Evolutionary conservation across 2,329 filamentous ascomycete species (phyloP).

Genomic region (Alternaria infectoria): DNA sequence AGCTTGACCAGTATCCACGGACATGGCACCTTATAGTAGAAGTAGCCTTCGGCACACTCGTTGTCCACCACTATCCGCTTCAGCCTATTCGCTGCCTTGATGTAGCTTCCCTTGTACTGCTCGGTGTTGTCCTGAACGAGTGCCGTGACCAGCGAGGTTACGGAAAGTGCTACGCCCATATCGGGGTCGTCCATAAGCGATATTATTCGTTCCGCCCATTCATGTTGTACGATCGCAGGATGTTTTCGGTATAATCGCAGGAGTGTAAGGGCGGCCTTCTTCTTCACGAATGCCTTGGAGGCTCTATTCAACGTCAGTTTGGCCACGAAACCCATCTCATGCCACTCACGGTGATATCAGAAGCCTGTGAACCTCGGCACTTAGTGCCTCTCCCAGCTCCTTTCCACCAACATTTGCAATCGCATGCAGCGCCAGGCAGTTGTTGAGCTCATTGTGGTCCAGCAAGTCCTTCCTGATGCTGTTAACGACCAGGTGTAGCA

Average conservation of each 20-base stretch:
- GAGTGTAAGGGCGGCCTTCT: slow-evolving; percentile 94
- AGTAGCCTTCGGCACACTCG: slow-evolving; percentile 87
- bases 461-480: slow-evolving; percentile 95
- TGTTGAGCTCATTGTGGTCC: slow-evolving; percentile 96
- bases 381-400: slow-evolving; percentile 96
- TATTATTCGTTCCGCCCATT: slow-evolving; percentile 98
- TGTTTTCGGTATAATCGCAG: slow-evolving; percentile 94
- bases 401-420: slow-evolving; percentile 96
- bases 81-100: slow-evolving; percentile 87
- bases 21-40: slow-evolving; percentile 99
- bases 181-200: slow-evolving; percentile 98
- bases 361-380: slow-evolving; percentile 87
- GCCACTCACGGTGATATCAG: slow-evolving; percentile 86
- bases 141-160: slow-evolving; percentile 94
- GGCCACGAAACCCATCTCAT: neutral
- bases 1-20: slow-evolving; percentile 98
- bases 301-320: slow-evolving; percentile 57
- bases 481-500: slow-evolving; percentile 95
- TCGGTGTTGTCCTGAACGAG: slow-evolving; percentile 93
- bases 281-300: slow-evolving; percentile 98
- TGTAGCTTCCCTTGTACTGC: slow-evolving; percentile 90
- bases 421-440: slow-evolving; percentile 93
- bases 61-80: slow-evolving; percentile 91
- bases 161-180: slow-evolving; percentile 90
- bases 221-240: slow-evolving; percentile 89